phyloP scores from a whole-genome alignment of 495 filamentous ascomycete species.

The Pseudevernia furfuracea region DNA sequence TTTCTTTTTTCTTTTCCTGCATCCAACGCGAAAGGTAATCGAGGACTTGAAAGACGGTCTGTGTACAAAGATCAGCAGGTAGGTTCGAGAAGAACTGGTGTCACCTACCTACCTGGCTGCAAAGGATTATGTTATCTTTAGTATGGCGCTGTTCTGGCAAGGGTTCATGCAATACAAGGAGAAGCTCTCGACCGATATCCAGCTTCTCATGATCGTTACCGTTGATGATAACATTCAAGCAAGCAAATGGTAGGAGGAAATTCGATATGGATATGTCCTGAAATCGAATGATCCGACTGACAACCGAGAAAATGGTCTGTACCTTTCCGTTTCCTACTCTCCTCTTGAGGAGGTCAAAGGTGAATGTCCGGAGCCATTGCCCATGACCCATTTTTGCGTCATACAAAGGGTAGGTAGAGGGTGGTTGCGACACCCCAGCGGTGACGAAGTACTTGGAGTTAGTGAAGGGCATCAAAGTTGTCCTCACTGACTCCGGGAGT shows the following conservation, averaged over 20 bases:
- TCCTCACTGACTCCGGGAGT: constrained; percentile 65
- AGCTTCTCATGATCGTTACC: constrained; percentile 56
- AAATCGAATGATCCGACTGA: constrained; percentile 69
- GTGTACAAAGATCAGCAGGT: constrained; percentile 7
- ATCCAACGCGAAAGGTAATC: constrained; percentile 90
- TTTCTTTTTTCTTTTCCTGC: constrained; percentile 65
- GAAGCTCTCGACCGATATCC: constrained; percentile 64
- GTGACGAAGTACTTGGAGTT: constrained; percentile 72
- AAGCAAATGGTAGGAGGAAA: constrained; percentile 79
- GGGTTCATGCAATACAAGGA: constrained; percentile 56
- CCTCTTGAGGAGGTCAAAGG: constrained; percentile 72
- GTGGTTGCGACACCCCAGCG: constrained; percentile 39
- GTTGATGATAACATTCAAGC: constrained; percentile 67
- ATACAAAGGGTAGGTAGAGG: constrained; percentile 72
- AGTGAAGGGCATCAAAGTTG: constrained; percentile 74
- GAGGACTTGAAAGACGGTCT: constrained; percentile 84
- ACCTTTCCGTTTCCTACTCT: constrained; percentile 57
- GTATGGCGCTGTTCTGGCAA: constrained; percentile 46
- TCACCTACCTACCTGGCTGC: constrained; percentile 65
- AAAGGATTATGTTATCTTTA: constrained; percentile 65
- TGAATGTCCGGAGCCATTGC: constrained; percentile 71
- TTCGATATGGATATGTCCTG: constrained; percentile 76
- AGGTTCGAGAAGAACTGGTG: constrained; percentile 1
- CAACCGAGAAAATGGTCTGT: constrained; percentile 65
- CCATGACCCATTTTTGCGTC: constrained; percentile 54